Evolutionary conservation across 441 rosid genomes (phyloP).

Genomic region (Euphorbia corollata): DNA sequence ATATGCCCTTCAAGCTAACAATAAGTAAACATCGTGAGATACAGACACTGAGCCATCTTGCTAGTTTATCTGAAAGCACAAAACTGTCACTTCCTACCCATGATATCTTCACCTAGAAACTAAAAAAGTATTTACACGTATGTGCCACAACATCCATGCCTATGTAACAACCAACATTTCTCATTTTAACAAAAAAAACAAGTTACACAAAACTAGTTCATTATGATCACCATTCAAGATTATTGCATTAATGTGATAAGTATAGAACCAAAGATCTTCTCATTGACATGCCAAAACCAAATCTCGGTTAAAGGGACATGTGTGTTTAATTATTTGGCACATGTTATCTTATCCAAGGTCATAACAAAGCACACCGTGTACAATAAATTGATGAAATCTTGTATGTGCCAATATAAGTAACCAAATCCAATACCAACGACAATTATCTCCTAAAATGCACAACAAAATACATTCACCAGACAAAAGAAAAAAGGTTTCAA

Average conservation of each 20-base stretch:
- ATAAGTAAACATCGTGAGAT: background rate
- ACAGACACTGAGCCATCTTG: background rate
- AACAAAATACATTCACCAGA: background rate
- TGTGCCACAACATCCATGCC: background rate
- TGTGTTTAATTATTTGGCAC: background rate
- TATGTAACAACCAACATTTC: background rate
- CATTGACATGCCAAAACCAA: background rate
- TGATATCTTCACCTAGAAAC: background rate
- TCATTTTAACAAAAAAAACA: background rate
- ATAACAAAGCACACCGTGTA: background rate
- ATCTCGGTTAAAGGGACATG: background rate
- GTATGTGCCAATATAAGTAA: background rate
- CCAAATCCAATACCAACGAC: background rate
- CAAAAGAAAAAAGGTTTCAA: background rate
- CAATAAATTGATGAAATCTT: background rate
- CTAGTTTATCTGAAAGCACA: background rate
- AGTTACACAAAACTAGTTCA: background rate
- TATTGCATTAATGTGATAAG: background rate
- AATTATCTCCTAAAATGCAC: background rate
- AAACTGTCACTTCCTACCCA: background rate
- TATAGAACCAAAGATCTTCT: background rate
- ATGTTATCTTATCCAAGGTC: background rate
- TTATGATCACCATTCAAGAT: background rate
- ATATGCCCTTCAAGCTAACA: constrained; percentile 13
- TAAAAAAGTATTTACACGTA: background rate